phyloP scores from a whole-genome alignment of 2,329 filamentous ascomycete genomes.

The Penicillium sclerotigenum region DNA sequence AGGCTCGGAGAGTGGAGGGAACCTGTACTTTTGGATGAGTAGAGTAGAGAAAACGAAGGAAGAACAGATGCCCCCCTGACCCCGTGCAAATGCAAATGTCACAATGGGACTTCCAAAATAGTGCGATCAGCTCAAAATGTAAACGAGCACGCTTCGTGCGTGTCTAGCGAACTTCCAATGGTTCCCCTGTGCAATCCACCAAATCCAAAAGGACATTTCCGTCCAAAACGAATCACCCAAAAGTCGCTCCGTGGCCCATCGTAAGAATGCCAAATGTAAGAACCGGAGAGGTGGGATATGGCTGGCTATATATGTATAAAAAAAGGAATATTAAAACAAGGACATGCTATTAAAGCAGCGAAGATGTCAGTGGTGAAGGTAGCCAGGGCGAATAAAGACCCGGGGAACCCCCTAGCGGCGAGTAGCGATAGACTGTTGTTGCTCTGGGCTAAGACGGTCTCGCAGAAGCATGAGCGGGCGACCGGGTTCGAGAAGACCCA shows the following conservation, averaged over 20 bases:
- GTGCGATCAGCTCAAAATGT: background rate
- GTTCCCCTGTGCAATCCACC: conserved; percentile 4
- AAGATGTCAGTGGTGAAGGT: background rate
- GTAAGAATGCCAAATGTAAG: conserved; percentile 4
- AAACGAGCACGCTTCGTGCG: background rate
- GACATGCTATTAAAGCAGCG: background rate
- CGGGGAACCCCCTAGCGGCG: conserved; percentile 12
- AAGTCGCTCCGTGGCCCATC: conserved; percentile 8
- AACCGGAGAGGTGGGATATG: background rate
- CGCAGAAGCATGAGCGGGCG: conserved; percentile 43
- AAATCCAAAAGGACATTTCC: background rate
- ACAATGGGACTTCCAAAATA: background rate
- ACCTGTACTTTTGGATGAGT: conserved; percentile 13
- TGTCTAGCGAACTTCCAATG: background rate
- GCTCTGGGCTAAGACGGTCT: conserved; percentile 34
- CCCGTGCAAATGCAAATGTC: conserved; percentile 9
- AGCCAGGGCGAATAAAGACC: background rate
- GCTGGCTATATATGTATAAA: background rate
- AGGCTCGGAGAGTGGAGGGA: conserved; percentile 18
- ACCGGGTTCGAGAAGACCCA: conserved; percentile 45
- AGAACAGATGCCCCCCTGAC: conserved; percentile 4
- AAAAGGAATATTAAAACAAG: conserved; percentile 3
- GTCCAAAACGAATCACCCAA: background rate
- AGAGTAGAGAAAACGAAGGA: conserved; percentile 10
- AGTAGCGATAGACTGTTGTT: conserved; percentile 12